These are phyloP conservation scores for Leucogyrophana mollusca DNA, from an alignment of 768 basidiomycete species.

Conservation along the genomic window DNA sequence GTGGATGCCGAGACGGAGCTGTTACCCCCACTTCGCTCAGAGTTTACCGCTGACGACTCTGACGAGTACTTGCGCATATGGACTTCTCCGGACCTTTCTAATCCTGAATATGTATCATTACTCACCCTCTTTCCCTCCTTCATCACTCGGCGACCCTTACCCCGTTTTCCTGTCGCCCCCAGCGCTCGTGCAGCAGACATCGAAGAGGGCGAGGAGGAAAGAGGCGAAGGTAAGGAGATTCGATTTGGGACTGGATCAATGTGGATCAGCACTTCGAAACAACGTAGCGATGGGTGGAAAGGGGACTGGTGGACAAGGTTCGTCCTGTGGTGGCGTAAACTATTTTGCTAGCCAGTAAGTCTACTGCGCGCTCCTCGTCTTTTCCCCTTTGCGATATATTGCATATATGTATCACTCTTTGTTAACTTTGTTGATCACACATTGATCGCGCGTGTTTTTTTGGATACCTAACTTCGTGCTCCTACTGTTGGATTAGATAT, in stretches of 20 bases:
- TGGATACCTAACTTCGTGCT: constrained; percentile 22
- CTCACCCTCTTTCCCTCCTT: constrained; percentile 77
- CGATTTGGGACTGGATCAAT: constrained; percentile 81
- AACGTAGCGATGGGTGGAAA: constrained; percentile 63
- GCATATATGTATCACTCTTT: constrained; percentile 36
- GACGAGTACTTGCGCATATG: constrained; percentile 71
- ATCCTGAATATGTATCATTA: constrained; percentile 70
- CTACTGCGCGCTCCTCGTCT: neutral
- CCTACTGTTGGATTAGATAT: constrained; percentile 25
- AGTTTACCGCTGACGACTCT: constrained; percentile 29
- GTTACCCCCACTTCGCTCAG: constrained; percentile 30
- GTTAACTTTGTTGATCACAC: constrained; percentile 29
- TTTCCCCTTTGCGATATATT: constrained; percentile 15
- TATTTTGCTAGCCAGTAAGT: constrained; percentile 59
- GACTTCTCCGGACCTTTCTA: constrained; percentile 76
- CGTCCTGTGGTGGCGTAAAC: constrained; percentile 72
- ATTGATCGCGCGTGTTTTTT: constrained; percentile 16
- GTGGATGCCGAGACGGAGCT: constrained; percentile 33
- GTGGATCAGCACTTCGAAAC: constrained; percentile 62
- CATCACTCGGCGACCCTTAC: constrained; percentile 65
- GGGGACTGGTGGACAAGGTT: constrained; percentile 82
- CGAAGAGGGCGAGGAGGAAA: constrained; percentile 66
- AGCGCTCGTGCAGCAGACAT: constrained; percentile 50
- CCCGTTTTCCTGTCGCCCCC: constrained; percentile 58
- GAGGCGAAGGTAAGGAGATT: constrained; percentile 54